A percentile compares a stretch with the other conserved stretches of the same genome.
Conservation (phyloP, 2,329 filamentous ascomycete genomes). For the Exophiala sp. region DNA sequence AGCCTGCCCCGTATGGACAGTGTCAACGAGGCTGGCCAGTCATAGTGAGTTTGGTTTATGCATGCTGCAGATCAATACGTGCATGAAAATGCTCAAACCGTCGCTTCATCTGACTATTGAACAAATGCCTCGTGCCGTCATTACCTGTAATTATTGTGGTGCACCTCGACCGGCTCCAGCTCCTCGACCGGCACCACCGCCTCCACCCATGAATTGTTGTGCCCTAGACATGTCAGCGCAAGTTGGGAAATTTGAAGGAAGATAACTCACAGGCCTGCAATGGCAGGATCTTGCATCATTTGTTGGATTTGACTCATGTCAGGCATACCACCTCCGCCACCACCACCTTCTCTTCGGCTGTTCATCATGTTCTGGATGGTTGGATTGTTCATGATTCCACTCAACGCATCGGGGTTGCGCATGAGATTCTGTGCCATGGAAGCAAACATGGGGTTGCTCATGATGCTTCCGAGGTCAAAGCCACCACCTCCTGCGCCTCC, state of each 20-base stretch:
- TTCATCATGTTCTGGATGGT: conserved; percentile 32
- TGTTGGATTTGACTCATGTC: conserved; percentile 60
- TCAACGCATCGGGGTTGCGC: conserved; percentile 92
- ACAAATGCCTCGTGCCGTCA: not conserved
- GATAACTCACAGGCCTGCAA: conserved; percentile 82
- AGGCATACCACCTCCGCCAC: conserved; percentile 79
- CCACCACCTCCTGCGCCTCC: conserved; percentile 63
- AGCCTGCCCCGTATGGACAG: too few relatives aligned
- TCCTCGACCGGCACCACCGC: conserved; percentile 40
- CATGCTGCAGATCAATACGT: too few relatives aligned
- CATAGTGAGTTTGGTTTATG: not conserved
- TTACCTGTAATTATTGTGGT: conserved; percentile 7
- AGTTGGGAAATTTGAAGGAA: not conserved
- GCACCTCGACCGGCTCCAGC: conserved; percentile 22
- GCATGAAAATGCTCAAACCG: conserved; percentile 2
- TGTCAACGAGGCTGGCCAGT: conserved; percentile 6
- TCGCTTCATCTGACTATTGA: conserved; percentile 17
- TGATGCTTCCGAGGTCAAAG: conserved; percentile 79
- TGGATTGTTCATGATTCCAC: conserved; percentile 91
- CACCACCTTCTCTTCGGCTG: conserved; percentile 38
- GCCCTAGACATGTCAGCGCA: conserved; percentile 46
- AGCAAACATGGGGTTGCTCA: conserved; percentile 98
- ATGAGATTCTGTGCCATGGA: conserved; percentile 96
- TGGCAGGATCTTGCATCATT: conserved; percentile 87
- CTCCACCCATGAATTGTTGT: conserved; percentile 63